Evolutionary conservation across 805 yeast genomes (phyloP).

Genomic region (Zygosaccharomyces lentus): DNA sequence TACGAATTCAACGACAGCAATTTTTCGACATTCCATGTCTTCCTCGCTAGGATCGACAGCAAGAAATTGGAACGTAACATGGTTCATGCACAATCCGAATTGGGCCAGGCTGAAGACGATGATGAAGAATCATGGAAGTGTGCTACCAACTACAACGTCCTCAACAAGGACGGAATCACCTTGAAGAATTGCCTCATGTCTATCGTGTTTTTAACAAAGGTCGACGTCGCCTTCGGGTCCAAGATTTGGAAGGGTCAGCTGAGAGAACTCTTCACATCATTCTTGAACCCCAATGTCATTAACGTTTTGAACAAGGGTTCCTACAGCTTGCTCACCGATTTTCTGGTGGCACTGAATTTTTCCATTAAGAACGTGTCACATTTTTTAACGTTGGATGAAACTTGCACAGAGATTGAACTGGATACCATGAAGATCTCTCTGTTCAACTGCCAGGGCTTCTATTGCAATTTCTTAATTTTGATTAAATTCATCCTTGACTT

Average conservation of each 20-base stretch:
- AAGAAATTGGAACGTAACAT: slow-evolving; percentile 27
- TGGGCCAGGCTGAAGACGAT: too few relatives aligned
- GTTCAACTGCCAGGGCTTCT: slow-evolving; percentile 31
- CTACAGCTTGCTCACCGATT: slow-evolving; percentile 27
- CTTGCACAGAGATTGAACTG: slow-evolving; percentile 16
- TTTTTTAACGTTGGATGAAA: slow-evolving; percentile 18
- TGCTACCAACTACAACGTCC: slow-evolving; percentile 1
- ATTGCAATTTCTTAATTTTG: slow-evolving; percentile 29
- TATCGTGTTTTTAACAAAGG: slow-evolving; percentile 26
- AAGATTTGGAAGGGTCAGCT: slow-evolving; percentile 27
- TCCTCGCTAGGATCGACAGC: slow-evolving; percentile 29
- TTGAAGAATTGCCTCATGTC: slow-evolving; percentile 31
- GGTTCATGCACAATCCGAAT: slow-evolving; percentile 7
- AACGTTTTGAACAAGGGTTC: slow-evolving; percentile 30
- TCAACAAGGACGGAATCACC: slow-evolving; percentile 24
- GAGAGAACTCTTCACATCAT: slow-evolving; percentile 21
- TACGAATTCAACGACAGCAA: slow-evolving; percentile 28
- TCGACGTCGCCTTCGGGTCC: slow-evolving; percentile 23
- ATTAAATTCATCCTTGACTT: slow-evolving; percentile 33
- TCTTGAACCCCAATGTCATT: slow-evolving; percentile 20
- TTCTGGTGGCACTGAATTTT: slow-evolving; percentile 31
- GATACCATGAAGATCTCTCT: slow-evolving; percentile 24
- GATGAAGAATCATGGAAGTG: background rate
- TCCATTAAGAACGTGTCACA: slow-evolving; percentile 33
- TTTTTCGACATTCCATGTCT: slow-evolving; percentile 25